Base-by-base conservation (phyloP, 345 rosid species). In the Combretum micranthum region DNA sequence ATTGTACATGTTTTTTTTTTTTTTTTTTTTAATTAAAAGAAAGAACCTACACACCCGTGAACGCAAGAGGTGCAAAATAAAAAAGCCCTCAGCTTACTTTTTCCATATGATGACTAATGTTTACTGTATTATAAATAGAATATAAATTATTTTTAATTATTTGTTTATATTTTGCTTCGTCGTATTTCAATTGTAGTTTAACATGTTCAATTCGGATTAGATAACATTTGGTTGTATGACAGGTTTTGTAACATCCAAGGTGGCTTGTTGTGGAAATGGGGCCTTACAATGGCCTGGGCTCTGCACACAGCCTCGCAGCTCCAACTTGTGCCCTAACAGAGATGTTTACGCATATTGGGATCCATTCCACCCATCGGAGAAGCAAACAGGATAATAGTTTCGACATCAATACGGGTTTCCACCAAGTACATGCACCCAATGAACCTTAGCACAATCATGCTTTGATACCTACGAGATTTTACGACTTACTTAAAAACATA, bases 241-340 rank as follows among this genome's bases (percentile, higher is more conserved):
- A 92, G 98, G 99, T 59, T 93, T 89, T 69, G 61, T 44, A 11
- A 83, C 91, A 21, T 78, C 99, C 1, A 77, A 87, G 62, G 52
- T 79, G n/a, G 97, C 97, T 4, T 86, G 95, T 15, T 90, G 95
- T 65, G 97, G 95, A 52, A 92, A 89, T 76, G 90, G 90, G 92
- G 14, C 83, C 86, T 0, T 66, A 79, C 70, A 89, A 86, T 51
- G 95, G 97, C 39, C 55, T 86, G 12, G 97, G 95, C 75, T 81
- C 4, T 84, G 97, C 75, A 89, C 95, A 21, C 14, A 1, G 57
- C 73, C 57, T 89, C n/a, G n/a, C n/a, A n/a, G n/a, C n/a, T n/a
- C 97, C 20, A 80, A 75, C 58, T 72, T 89, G 54, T 89, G 95
- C 67, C 61, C 76, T 2, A 75, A 86, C 56, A 51, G 97, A 43